A percentile compares a stretch with the other conserved stretches of the same genome.
phyloP scores from a whole-genome alignment of 371 early-diverging fungal species.

The Conidiobolus incongruus region DNA sequence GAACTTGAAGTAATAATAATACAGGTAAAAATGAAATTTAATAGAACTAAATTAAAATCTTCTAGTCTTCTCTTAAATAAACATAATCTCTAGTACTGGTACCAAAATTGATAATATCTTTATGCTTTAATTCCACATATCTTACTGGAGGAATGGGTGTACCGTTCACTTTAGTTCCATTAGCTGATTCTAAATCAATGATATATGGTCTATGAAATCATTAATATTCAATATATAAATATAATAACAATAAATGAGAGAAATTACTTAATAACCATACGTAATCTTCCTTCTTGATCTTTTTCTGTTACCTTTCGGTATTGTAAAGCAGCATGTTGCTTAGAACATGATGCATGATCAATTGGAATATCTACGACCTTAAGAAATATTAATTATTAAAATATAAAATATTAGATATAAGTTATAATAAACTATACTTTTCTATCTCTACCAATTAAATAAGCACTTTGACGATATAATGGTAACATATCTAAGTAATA shows the following conservation, averaged over 20 bases:
- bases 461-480: slow-evolving; percentile 69
- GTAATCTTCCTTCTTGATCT: slow-evolving; percentile 8
- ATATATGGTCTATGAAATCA: slow-evolving; percentile 45
- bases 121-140: slow-evolving; percentile 55
- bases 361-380: slow-evolving; percentile 78
- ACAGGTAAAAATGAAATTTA: no score
- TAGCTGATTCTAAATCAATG: slow-evolving; percentile 81
- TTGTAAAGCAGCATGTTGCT: slow-evolving; percentile 81
- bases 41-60: no score
- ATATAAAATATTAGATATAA: neutral
- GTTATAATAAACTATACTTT: slow-evolving; percentile 29
- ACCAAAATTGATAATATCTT: slow-evolving; percentile 76
- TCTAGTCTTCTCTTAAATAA: slow-evolving; percentile 39
- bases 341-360: slow-evolving; percentile 70
- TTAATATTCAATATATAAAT: slow-evolving; percentile 13
- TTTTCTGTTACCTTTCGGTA: slow-evolving; percentile 32
- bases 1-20: no score
- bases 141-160: slow-evolving; percentile 43
- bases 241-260: no score
- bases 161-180: slow-evolving; percentile 76
- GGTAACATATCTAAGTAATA: slow-evolving; percentile 42
- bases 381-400: neutral
- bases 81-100: slow-evolving; percentile 80
- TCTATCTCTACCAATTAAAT: slow-evolving; percentile 73
- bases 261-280: slow-evolving; percentile 21